These are phyloP conservation scores for Taiozyma sp. DNA, from an alignment of 1,139 yeast species.

Conservation along the genomic window DNA sequence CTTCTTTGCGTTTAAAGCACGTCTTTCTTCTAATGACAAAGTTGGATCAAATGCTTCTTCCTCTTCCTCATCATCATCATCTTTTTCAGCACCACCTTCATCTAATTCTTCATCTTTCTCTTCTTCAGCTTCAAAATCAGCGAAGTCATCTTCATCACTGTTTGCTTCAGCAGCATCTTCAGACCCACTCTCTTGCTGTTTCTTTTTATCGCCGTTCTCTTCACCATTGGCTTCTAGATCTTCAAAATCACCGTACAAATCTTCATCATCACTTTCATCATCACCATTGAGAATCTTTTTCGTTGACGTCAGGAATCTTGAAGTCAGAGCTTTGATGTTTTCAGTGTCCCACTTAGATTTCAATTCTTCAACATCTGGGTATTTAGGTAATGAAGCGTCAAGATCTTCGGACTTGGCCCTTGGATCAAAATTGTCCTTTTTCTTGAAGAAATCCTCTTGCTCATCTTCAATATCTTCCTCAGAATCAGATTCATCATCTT, in stretches of 20 bases:
- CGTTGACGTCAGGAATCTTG: conserved; percentile 68
- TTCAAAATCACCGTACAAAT: conserved; percentile 72
- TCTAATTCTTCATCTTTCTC: conserved; percentile 36
- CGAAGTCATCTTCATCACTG: conserved; percentile 40
- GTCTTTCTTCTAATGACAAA: conserved; percentile 57
- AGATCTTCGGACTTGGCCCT: conserved; percentile 23
- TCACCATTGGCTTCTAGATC: conserved; percentile 52
- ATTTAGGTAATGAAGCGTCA: conserved; percentile 30
- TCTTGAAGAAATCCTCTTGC: conserved; percentile 64
- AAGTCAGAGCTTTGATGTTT: conserved; percentile 42
- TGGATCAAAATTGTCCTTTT: conserved; percentile 30
- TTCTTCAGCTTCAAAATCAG: conserved; percentile 53
- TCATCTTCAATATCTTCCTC: conserved; percentile 51
- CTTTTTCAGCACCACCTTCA: conserved; percentile 32
- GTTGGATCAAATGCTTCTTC: conserved; percentile 24
- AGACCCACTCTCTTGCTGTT: conserved; percentile 42
- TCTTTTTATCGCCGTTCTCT: conserved; percentile 32
- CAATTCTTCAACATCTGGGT: conserved; percentile 45
- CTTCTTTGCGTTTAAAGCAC: conserved; percentile 79
- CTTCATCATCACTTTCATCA: conserved; percentile 42
- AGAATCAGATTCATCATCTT: conserved; percentile 35
- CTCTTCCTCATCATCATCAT: conserved; percentile 31
- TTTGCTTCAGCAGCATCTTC: conserved; percentile 38
- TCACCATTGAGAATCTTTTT: conserved; percentile 36
- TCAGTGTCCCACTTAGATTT: conserved; percentile 49